Evolutionary conservation across 2,329 filamentous ascomycete genomes (phyloP), one percentile per base, ranked within the genome.

Genomic region (Zymoseptoria ardabiliae): DNA sequence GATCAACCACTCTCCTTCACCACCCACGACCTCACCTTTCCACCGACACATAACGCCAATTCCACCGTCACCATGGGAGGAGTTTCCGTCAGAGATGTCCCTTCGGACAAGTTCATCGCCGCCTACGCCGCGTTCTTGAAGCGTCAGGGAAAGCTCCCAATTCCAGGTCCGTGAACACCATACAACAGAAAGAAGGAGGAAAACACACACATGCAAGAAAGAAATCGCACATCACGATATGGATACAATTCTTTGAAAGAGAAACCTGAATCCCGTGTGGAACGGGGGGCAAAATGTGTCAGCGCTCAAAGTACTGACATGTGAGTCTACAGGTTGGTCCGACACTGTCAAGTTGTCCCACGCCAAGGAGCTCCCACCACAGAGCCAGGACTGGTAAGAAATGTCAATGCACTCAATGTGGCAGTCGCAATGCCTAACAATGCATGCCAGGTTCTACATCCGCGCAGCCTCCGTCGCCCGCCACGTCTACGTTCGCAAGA

Each of bases 401-500:
- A 50, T 35, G 11, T 22, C 10, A 52, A 23, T 9, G 28, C 19
- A 21, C 28, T 35, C 49, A 25, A 30, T 28, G n/a, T 22, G n/a
- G 2, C 53, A 53, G 11, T 17, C 41, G 6, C 49, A 20, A 48
- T 52, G 22, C 8, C 54, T 60, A 30, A 35, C 21, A 20, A 4
- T 25, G 6, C 21, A 30, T 28, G 25, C 30, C 57, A 82, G 81
- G 81, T 87, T 84, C 82, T 88, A 88, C 82, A 77, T 87, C 77
- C 92, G 94, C 76, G 92, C 93, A 74, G 94, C 94, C 73, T 87
- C 93, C 70, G 88, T 99, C 77, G 94, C 94, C 75, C 91, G 92
- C 76, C 93, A 97, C 85, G 88, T 99, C 84, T 99, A 99, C 86
- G 85, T 99, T 79, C 90, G 94, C 83, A 99, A 99, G 86, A 97